Evolutionary conservation across 768 basidiomycete genomes (phyloP).

Genomic region (Dentipellis sp.): DNA sequence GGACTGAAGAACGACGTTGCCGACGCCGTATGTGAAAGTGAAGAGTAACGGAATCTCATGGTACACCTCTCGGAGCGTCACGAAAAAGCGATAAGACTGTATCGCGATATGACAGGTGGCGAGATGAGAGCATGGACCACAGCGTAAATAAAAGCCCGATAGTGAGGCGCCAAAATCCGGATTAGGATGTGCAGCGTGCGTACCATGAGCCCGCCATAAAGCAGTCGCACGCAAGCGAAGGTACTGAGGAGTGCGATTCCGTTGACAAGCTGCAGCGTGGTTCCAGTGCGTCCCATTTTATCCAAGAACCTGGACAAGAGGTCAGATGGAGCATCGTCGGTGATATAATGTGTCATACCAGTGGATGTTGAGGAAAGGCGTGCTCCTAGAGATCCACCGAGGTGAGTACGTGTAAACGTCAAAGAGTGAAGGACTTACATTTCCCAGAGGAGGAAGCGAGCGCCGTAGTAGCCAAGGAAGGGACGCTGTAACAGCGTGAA

Average conservation of each 20-base stretch:
- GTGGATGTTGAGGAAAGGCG: constrained; percentile 81
- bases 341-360: constrained; percentile 40
- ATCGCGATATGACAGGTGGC: neutral
- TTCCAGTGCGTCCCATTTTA: constrained; percentile 65
- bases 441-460: constrained; percentile 80
- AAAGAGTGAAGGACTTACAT: constrained; percentile 30
- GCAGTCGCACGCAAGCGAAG: constrained; percentile 63
- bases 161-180: neutral
- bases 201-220: constrained; percentile 54
- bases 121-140: neutral
- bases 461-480: constrained; percentile 72
- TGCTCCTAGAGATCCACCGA: constrained; percentile 47
- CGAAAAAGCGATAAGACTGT: constrained; percentile 61
- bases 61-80: constrained; percentile 46
- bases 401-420: constrained; percentile 3
- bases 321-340: neutral
- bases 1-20: constrained; percentile 57
- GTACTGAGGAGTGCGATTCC: constrained; percentile 54
- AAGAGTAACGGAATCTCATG: constrained; percentile 38
- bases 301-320: constrained; percentile 53
- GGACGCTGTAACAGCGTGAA: constrained; percentile 30
- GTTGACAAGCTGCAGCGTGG: constrained; percentile 59
- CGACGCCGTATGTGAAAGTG: constrained; percentile 41
- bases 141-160: neutral
- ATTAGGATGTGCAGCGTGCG: neutral